Evolutionary conservation across 805 yeast genomes (phyloP).

Genomic region (Saturnispora ahearnii): DNA sequence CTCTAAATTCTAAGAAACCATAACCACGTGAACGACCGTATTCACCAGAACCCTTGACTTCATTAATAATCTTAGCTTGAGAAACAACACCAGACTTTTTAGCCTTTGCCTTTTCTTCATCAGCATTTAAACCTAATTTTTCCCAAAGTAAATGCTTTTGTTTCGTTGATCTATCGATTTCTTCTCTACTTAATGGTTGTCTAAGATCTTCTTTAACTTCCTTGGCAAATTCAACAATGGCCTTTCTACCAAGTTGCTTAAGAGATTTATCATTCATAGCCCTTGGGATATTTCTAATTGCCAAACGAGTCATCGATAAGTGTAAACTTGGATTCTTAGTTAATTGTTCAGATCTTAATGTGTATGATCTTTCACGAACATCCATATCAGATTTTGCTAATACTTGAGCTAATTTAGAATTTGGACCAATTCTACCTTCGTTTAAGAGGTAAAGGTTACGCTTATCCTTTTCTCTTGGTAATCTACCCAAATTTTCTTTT

Average conservation of each 20-base stretch:
- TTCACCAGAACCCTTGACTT: slow-evolving; percentile 81
- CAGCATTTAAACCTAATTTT: slow-evolving; percentile 29
- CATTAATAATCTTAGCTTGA: slow-evolving; percentile 90
- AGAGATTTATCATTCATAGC: slow-evolving; percentile 81
- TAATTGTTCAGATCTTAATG: slow-evolving; percentile 80
- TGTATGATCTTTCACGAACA: slow-evolving; percentile 78
- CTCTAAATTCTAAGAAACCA: slow-evolving; percentile 89
- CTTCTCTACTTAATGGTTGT: slow-evolving; percentile 86
- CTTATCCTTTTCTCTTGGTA: slow-evolving; percentile 70
- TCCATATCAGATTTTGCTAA: slow-evolving; percentile 70
- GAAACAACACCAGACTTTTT: slow-evolving; percentile 84
- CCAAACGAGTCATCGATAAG: slow-evolving; percentile 88
- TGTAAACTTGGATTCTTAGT: slow-evolving; percentile 87
- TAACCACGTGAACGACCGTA: slow-evolving; percentile 92
- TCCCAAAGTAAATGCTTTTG: slow-evolving; percentile 38
- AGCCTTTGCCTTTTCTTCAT: slow-evolving; percentile 42
- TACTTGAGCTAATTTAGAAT: slow-evolving; percentile 66
- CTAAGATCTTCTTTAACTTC: slow-evolving; percentile 70
- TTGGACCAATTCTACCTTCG: slow-evolving; percentile 84
- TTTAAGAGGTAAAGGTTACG: slow-evolving; percentile 80
- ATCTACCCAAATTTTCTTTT: slow-evolving; percentile 69
- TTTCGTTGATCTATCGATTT: slow-evolving; percentile 67
- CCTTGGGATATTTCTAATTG: slow-evolving; percentile 89
- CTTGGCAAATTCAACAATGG: slow-evolving; percentile 87
- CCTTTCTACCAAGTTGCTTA: slow-evolving; percentile 89